Evolutionary conservation across 352 stramenopile genomes (phyloP).

Genomic region (Phytophthora crassamura): DNA sequence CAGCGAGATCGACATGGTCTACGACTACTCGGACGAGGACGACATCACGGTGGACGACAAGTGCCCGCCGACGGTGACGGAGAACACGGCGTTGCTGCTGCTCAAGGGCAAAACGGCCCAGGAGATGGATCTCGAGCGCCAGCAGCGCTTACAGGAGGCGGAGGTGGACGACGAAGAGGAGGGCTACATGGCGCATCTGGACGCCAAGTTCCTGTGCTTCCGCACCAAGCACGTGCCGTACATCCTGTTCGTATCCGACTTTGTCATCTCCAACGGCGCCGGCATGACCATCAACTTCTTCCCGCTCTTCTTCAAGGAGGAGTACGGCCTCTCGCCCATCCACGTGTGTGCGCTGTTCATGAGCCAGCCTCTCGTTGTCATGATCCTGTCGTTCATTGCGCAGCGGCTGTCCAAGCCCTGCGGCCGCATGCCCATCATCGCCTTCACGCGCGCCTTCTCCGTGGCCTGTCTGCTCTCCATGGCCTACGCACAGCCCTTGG

Average conservation of each 20-base stretch:
- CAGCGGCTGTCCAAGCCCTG: slow-evolving; percentile 59
- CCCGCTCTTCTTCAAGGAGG: slow-evolving; percentile 83
- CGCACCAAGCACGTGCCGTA: slow-evolving; percentile 70
- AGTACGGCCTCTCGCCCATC: slow-evolving; percentile 79
- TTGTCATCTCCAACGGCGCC: slow-evolving; percentile 86
- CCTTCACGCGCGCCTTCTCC: slow-evolving; percentile 63
- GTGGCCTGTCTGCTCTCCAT: slow-evolving; percentile 72
- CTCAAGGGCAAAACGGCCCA: slow-evolving; percentile 37
- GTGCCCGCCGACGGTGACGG: slow-evolving; percentile 31
- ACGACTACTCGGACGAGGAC: slow-evolving; percentile 73
- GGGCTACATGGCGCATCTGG: slow-evolving; percentile 38
- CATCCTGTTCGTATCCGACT: slow-evolving; percentile 77
- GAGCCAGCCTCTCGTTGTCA: slow-evolving; percentile 69
- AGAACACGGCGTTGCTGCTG: slow-evolving; percentile 45
- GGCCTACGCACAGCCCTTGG: slow-evolving; percentile 61
- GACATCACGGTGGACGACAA: slow-evolving; percentile 42
- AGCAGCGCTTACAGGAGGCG: slow-evolving; percentile 31
- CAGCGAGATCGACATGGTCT: slow-evolving; percentile 62
- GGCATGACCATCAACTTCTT: slow-evolving; percentile 90
- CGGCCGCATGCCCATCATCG: slow-evolving; percentile 80
- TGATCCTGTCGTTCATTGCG: slow-evolving; percentile 63
- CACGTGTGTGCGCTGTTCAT: slow-evolving; percentile 76
- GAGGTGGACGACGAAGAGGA: slow-evolving; percentile 35
- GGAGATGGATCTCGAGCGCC: slow-evolving; percentile 36
- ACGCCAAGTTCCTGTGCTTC: slow-evolving; percentile 70